Percentiles rank a stretch among this genome's conserved stretches.
Evolutionary conservation across 1,139 yeast species (phyloP).

Genomic region (Candida mesenterica): DNA sequence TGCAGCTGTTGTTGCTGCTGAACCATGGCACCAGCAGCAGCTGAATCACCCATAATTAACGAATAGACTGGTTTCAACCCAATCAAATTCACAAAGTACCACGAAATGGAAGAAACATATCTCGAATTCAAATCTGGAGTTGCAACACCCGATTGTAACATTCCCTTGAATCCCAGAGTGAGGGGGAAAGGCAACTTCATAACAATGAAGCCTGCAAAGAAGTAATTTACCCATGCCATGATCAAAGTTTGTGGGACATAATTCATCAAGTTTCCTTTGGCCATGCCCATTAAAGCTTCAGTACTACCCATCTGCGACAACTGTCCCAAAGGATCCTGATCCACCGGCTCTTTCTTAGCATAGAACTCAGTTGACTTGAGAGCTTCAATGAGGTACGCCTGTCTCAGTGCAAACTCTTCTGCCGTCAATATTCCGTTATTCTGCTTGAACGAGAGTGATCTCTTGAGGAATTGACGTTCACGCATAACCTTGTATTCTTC

Average conservation of each 20-base stretch:
- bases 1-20: constrained; percentile 50
- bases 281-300: constrained; percentile 77
- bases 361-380: constrained; percentile 52
- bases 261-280: constrained; percentile 77
- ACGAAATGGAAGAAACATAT: constrained; percentile 95
- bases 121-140: constrained; percentile 86
- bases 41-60: constrained; percentile 58
- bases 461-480: constrained; percentile 61
- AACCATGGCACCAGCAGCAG: constrained; percentile 49
- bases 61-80: constrained; percentile 84
- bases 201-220: constrained; percentile 88
- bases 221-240: constrained; percentile 95
- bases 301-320: constrained; percentile 68
- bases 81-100: constrained; percentile 89
- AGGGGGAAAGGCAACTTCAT: constrained; percentile 63
- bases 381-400: constrained; percentile 39
- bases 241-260: constrained; percentile 89
- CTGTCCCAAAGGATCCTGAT: constrained; percentile 54
- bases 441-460: constrained; percentile 52
- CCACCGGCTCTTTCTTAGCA: constrained; percentile 42
- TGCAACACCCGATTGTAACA: constrained; percentile 86
- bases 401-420: constrained; percentile 50
- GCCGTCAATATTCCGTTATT: constrained; percentile 47
- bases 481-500: constrained; percentile 52
- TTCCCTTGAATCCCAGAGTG: constrained; percentile 83